phyloP scores from a whole-genome alignment of 805 yeast species.

The Starmerella sp. region DNA sequence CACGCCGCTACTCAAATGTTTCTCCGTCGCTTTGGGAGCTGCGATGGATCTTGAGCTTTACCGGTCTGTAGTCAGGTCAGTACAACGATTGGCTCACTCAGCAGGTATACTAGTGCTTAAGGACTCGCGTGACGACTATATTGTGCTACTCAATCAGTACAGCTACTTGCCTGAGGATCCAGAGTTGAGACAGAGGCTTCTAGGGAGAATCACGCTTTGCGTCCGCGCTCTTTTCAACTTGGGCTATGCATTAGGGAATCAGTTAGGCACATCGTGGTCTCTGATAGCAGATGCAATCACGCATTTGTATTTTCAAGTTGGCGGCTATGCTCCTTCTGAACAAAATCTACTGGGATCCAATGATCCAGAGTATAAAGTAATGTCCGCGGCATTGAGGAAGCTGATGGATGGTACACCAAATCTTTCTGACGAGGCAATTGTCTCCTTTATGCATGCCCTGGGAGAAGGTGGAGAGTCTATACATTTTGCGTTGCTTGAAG shows the following conservation, averaged over 20 bases:
- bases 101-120: constrained; percentile 60
- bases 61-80: constrained; percentile 53
- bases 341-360: constrained; percentile 12
- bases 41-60: constrained; percentile 61
- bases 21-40: constrained; percentile 47
- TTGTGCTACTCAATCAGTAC: constrained; percentile 25
- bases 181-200: constrained; percentile 27
- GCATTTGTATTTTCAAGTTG: constrained; percentile 11
- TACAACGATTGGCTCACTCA: constrained; percentile 73
- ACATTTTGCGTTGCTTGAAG: constrained; percentile 36
- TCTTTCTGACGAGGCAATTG: constrained; percentile 43
- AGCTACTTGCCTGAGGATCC: constrained; percentile 16
- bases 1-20: constrained; percentile 34
- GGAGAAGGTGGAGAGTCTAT: constrained; percentile 1
- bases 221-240: constrained; percentile 68
- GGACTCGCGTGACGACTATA: constrained; percentile 47
- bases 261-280: constrained; percentile 56
- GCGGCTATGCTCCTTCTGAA: background rate
- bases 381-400: constrained; percentile 48
- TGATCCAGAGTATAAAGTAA: constrained; percentile 27
- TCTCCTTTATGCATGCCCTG: constrained; percentile 38
- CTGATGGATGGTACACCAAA: constrained; percentile 51
- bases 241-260: constrained; percentile 72
- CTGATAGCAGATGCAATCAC: constrained; percentile 33
- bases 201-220: constrained; percentile 61